Conservation (phyloP, 73 alveolate species). For the Uronychia setigera region DNA sequence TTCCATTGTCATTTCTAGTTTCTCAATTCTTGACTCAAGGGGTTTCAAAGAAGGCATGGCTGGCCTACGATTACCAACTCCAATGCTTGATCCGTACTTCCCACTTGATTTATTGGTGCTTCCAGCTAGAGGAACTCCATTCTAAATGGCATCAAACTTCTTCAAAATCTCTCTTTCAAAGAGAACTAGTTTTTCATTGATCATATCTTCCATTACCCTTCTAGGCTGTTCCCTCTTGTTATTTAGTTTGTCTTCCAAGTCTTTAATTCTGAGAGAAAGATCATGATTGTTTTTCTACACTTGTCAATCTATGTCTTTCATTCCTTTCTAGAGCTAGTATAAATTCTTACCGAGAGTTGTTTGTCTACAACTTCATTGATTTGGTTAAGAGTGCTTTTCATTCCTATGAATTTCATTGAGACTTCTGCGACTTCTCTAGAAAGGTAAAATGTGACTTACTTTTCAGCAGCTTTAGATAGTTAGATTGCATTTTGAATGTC, state of each 20-base stretch:
- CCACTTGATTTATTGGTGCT: background rate
- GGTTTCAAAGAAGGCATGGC: background rate
- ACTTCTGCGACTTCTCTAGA: background rate
- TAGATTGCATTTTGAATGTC: no score
- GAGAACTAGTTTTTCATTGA: background rate
- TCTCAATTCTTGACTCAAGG: background rate
- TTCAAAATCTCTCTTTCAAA: background rate
- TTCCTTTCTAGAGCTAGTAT: background rate
- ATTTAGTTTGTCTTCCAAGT: background rate
- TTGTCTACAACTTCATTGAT: background rate
- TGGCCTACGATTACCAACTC: background rate
- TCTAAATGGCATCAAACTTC: background rate
- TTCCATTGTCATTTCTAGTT: background rate
- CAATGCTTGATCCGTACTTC: conserved; percentile 1
- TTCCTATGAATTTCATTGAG: background rate
- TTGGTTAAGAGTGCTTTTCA: background rate
- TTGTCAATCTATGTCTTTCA: background rate
- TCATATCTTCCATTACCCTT: background rate
- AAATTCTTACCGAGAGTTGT: background rate
- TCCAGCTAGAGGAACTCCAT: background rate
- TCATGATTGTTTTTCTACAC: background rate
- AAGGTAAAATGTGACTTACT: no score
- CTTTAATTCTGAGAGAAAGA: background rate
- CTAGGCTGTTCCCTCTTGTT: background rate
- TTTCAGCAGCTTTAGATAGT: no score